Evolutionary conservation across 2,329 filamentous ascomycete species (phyloP), one percentile per base, ranked within the genome.

Genomic region (Trichoderma breve): DNA sequence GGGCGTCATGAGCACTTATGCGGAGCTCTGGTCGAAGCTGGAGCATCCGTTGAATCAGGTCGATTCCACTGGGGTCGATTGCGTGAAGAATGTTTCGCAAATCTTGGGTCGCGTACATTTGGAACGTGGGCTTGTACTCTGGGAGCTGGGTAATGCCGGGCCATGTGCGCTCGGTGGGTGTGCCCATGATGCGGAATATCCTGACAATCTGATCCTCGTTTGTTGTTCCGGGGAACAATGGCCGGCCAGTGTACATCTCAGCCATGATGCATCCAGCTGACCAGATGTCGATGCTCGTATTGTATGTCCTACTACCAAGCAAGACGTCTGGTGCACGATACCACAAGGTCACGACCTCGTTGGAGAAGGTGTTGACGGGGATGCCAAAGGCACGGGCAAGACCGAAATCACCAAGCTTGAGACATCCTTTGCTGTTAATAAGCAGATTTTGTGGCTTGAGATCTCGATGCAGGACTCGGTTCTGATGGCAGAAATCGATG

Each of bases 211-310:
- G 96, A 80, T 99, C 96, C 82, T 99, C 96, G 81, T 99, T 99
- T 47, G 96, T 98, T 2, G 96, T 99, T 72, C 96, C 96, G 0
- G 96, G 96, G 84, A 99, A 99, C 7, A 99, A 88, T 0, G 96
- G 96, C 21, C 96, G 89, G 4, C 96, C 96, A 0, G 95, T 98
- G 82, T 97, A 98, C 94, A 99, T 98, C 83, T 99, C 96, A 11
- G 96, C 96, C 96, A 99, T 98, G 86, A 99, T 99, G 82, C 96
- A 99, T 71, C 96, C 96, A 7, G 96, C 96, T 7, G 94, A 97
- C 96, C 96, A 99, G 80, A 99, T 98, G 79, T 99, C 96, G 81
- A 99, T 98, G 83, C 94, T 97, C n/a, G 96, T 99, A 83, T 97
- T 99, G 85, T 99, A 99, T 26, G 96, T 98, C 75, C 96, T 87